A percentile compares a stretch with the other conserved stretches of the same genome.
Evolutionary conservation across 306 rosid genomes (phyloP).

Genomic region (Inga oerstediana): DNA sequence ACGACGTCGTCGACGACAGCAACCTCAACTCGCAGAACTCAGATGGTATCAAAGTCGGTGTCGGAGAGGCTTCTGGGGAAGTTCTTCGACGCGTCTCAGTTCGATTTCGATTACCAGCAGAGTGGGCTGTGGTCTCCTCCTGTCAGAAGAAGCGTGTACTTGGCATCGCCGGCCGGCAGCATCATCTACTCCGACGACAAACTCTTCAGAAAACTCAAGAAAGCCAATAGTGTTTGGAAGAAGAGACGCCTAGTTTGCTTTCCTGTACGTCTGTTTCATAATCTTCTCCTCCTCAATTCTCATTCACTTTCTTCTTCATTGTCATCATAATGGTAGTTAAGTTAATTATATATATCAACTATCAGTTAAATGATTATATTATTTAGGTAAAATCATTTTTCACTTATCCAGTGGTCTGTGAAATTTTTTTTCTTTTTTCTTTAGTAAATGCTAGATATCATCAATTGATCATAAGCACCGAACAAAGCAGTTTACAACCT

Average conservation of each 20-base stretch:
- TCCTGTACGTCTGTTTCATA: conserved; percentile 20
- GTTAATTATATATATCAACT: not conserved
- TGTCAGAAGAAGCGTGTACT: conserved; percentile 37
- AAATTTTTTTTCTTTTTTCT: not conserved
- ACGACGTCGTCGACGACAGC: not conserved
- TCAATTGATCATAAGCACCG: too few species aligned
- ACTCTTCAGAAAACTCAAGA: conserved; percentile 43
- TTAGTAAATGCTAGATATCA: too few species aligned
- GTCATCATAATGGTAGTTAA: not conserved
- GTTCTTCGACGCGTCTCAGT: conserved; percentile 60
- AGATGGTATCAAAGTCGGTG: conserved; percentile 53
- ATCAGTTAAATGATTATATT: not conserved
- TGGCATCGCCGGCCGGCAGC: conserved; percentile 43
- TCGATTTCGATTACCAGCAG: conserved; percentile 53
- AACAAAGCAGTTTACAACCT: not conserved
- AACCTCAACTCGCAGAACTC: conserved; percentile 26
- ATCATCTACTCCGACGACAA: conserved; percentile 27
- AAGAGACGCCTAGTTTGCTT: conserved; percentile 44
- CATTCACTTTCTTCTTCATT: not conserved
- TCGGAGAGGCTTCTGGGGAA: conserved; percentile 70
- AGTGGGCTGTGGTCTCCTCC: conserved; percentile 79
- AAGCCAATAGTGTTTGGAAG: conserved; percentile 41
- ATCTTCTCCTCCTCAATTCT: not conserved
- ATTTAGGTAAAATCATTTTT: not conserved
- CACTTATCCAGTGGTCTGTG: not conserved